Percentiles rank a stretch among this genome's conserved stretches.
phyloP scores from a whole-genome alignment of 78 protist genomes.

The Chrysochromulina parva region DNA sequence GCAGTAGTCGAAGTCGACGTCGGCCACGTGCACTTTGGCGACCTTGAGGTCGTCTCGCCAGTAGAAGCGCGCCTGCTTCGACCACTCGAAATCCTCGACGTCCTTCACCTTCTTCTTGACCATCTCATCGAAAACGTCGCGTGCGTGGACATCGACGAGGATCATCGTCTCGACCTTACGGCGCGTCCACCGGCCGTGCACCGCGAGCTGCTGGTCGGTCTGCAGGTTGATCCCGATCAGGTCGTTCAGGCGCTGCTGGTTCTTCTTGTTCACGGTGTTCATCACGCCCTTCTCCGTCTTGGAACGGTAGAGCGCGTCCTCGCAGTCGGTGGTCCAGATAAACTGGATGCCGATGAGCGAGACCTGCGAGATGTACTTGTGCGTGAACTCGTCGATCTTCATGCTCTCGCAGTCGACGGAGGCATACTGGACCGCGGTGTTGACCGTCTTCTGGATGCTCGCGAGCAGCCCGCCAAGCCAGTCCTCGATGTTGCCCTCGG shows the following conservation, averaged over 20 bases:
- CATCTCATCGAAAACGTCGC: slow-evolving; percentile 77
- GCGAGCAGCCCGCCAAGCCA: slow-evolving; percentile 63
- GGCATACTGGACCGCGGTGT: neutral
- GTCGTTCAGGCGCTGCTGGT: slow-evolving; percentile 45
- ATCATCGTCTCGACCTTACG: slow-evolving; percentile 68
- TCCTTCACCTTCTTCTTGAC: slow-evolving; percentile 26
- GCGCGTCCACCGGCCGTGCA: neutral
- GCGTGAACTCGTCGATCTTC: slow-evolving; percentile 58
- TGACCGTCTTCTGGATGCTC: slow-evolving; percentile 52
- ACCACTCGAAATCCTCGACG: slow-evolving; percentile 72
- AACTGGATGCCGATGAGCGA: slow-evolving; percentile 77
- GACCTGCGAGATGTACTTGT: slow-evolving; percentile 71
- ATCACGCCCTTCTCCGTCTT: neutral
- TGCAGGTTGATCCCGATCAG: slow-evolving; percentile 54
- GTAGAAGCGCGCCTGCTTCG: slow-evolving; percentile 79
- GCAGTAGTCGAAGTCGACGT: slow-evolving; percentile 74
- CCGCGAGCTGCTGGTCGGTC: neutral
- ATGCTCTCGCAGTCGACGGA: slow-evolving; percentile 19
- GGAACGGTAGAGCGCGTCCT: slow-evolving; percentile 54
- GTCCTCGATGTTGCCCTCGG: slow-evolving; percentile 80
- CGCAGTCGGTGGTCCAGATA: slow-evolving; percentile 76
- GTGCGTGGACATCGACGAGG: slow-evolving; percentile 83
- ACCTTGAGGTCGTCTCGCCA: slow-evolving; percentile 62
- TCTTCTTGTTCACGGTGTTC: neutral
- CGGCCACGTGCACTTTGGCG: slow-evolving; percentile 58